Evolutionary conservation across 2,329 filamentous ascomycete genomes (phyloP).

Genomic region (Aspergillus sp.): DNA sequence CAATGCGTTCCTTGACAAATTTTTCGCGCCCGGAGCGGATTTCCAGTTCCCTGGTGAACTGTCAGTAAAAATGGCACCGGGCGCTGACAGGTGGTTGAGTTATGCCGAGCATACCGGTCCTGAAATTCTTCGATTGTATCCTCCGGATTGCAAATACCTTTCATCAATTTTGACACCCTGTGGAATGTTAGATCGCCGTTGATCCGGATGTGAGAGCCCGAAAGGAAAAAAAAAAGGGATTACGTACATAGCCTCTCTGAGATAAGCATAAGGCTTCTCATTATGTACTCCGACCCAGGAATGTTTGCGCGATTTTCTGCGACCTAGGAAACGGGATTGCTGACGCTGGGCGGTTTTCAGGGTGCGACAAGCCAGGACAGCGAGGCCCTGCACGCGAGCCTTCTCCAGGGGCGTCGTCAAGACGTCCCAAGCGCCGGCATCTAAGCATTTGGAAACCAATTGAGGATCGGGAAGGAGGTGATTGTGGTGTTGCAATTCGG

Average conservation of each 20-base stretch:
- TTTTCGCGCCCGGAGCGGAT: slow-evolving; percentile 58
- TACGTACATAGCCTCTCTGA: slow-evolving; percentile 72
- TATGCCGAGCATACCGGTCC: slow-evolving; percentile 43
- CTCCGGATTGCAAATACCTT: slow-evolving; percentile 70
- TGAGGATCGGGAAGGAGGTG: slow-evolving; percentile 41
- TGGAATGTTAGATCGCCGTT: not conserved
- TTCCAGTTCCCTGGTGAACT: slow-evolving; percentile 50
- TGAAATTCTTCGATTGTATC: slow-evolving; percentile 54
- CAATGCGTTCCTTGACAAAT: slow-evolving; percentile 60
- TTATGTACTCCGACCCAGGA: slow-evolving; percentile 88
- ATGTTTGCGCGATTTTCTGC: slow-evolving; percentile 68
- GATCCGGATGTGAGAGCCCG: not conserved
- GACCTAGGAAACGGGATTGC: slow-evolving; percentile 61
- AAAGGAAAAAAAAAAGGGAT: not conserved
- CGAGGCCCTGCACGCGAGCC: slow-evolving; percentile 65
- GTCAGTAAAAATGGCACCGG: slow-evolving; percentile 6
- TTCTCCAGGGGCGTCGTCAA: slow-evolving; percentile 68
- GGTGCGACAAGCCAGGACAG: slow-evolving; percentile 74
- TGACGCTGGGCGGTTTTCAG: slow-evolving; percentile 68
- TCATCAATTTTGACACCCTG: slow-evolving; percentile 75
- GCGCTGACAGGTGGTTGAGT: too few relatives aligned
- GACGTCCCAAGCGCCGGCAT: slow-evolving; percentile 80
- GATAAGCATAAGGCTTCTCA: slow-evolving; percentile 76
- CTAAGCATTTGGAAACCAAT: slow-evolving; percentile 63
- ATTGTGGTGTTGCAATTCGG: slow-evolving; percentile 5